A percentile compares a stretch with the other conserved stretches of the same genome.
These are phyloP conservation scores for Pseudopithomyces chartarum DNA, from an alignment of 2,329 filamentous ascomycete genomes.

Conservation along the genomic window DNA sequence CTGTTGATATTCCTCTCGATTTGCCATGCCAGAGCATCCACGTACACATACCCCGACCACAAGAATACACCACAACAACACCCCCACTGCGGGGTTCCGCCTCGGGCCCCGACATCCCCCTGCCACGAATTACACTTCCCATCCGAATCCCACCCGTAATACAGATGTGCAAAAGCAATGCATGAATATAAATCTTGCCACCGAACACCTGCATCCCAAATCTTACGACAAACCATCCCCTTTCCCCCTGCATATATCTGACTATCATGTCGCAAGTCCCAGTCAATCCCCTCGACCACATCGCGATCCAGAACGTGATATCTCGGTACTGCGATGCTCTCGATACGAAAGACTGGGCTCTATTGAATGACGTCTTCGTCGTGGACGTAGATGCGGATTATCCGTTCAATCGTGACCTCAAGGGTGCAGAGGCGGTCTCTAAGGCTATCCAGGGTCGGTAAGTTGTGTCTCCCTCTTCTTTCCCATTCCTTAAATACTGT, in stretches of 20 bases:
- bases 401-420: constrained; percentile 42
- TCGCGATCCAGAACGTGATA: constrained; percentile 50
- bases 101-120: neutral
- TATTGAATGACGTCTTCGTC: constrained; percentile 48
- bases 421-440: constrained; percentile 40
- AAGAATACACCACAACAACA: neutral
- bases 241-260: neutral
- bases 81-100: neutral
- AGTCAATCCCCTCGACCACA: constrained; percentile 29
- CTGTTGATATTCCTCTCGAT: too few species aligned
- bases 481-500: neutral
- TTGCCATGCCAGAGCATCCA: too few species aligned
- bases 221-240: neutral
- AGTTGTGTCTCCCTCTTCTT: neutral
- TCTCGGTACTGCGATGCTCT: constrained; percentile 52
- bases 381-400: constrained; percentile 48
- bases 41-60: too few species aligned
- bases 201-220: neutral
- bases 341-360: constrained; percentile 48
- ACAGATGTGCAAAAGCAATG: too few species aligned
- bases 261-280: neutral
- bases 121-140: neutral
- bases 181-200: neutral
- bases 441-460: constrained; percentile 43
- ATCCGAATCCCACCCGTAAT: neutral